Percentiles rank a stretch among this genome's conserved stretches.
These are phyloP conservation scores for Chlorella sp. DNA, from an alignment of 139 green algal genomes.

Conservation along the genomic window DNA sequence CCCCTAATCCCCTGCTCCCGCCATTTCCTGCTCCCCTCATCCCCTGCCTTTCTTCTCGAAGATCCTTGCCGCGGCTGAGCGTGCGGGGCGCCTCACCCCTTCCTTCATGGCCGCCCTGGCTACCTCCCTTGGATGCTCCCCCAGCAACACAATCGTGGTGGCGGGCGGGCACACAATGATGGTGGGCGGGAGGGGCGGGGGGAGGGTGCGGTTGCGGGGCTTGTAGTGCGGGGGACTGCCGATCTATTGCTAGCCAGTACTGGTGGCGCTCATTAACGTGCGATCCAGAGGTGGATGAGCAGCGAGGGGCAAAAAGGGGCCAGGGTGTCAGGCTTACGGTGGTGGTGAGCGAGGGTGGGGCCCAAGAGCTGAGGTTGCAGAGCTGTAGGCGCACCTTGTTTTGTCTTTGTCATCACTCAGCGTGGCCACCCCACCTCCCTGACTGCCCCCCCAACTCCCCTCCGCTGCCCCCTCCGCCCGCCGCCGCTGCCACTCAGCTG, in stretches of 20 bases:
- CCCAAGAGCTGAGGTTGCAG: too few relatives aligned
- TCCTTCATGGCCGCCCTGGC: conserved; percentile 36
- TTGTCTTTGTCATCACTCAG: too few relatives aligned
- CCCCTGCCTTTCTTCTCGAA: background rate
- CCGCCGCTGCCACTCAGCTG: background rate
- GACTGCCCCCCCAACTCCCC: background rate
- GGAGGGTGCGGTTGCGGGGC: background rate
- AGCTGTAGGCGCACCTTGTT: background rate
- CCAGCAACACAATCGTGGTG: conserved; percentile 24
- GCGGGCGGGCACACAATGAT: conserved; percentile 37
- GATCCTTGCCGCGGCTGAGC: conserved; percentile 29
- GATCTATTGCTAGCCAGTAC: too few relatives aligned
- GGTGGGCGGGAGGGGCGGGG: background rate
- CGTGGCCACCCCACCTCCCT: background rate
- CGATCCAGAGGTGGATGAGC: too few relatives aligned
- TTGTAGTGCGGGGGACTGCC: background rate
- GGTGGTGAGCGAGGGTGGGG: too few relatives aligned
- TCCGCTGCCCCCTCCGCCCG: background rate
- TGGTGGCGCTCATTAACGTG: background rate
- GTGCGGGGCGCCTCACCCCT: conserved; percentile 22
- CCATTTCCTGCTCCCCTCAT: background rate
- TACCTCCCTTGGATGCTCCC: background rate
- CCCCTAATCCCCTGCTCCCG: too few relatives aligned
- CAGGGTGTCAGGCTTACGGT: too few relatives aligned
- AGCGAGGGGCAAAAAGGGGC: too few relatives aligned